These are phyloP conservation scores for Yamadazyma akitaensis DNA, from an alignment of 805 yeast species.

Conservation along the genomic window DNA sequence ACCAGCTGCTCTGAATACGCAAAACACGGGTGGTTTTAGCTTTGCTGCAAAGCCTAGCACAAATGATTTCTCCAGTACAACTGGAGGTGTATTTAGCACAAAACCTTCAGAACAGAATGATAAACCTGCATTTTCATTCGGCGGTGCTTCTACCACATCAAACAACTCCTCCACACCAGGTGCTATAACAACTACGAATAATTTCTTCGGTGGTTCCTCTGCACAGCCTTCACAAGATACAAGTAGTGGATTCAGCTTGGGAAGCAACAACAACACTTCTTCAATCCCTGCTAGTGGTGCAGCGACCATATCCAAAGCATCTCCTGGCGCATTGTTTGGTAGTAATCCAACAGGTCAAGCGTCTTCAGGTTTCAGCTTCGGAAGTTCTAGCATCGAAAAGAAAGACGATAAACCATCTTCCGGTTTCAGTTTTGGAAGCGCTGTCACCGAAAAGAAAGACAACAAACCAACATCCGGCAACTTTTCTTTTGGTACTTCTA, in stretches of 20 bases:
- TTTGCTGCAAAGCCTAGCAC: neutral
- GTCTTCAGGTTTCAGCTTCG: neutral
- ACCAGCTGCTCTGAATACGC: neutral
- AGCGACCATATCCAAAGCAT: neutral
- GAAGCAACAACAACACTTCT: neutral
- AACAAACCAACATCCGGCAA: neutral
- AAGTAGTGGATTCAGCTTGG: neutral
- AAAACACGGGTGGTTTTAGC: neutral
- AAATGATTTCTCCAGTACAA: neutral
- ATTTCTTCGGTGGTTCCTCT: neutral
- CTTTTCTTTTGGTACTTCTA: neutral
- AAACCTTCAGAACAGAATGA: too few relatives aligned
- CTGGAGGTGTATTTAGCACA: neutral
- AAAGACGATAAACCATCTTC: conserved; percentile 11
- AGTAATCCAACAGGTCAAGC: neutral
- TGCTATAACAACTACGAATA: neutral
- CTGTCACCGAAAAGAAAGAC: neutral
- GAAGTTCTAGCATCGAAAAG: neutral
- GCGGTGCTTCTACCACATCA: neutral
- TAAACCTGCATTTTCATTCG: neutral
- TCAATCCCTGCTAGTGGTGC: neutral
- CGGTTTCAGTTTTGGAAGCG: neutral
- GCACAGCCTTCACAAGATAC: neutral
- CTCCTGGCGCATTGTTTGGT: conserved; percentile 11
- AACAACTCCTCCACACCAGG: neutral